phyloP scores from a whole-genome alignment of 2,329 filamentous ascomycete genomes.

The Ophiocordyceps unilateralis region DNA sequence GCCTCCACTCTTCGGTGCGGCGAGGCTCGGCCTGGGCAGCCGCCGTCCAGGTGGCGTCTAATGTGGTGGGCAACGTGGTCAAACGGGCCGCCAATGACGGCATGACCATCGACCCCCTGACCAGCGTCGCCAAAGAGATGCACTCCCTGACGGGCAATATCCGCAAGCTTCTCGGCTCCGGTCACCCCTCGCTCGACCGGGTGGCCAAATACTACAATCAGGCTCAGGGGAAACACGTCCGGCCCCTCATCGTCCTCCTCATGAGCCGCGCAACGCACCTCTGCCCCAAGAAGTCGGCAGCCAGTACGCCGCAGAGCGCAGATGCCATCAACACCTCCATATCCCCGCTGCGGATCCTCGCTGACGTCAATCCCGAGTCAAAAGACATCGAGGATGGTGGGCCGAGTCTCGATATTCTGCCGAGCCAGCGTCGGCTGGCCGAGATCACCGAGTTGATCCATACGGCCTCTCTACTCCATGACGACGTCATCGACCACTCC shows the following conservation, averaged over 20 bases:
- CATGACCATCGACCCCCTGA: constrained; percentile 71
- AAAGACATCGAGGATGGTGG: constrained; percentile 12
- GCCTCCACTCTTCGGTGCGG: constrained; percentile 25
- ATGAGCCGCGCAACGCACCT: constrained; percentile 91
- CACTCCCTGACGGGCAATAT: constrained; percentile 92
- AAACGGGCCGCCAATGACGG: constrained; percentile 43
- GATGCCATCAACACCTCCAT: constrained; percentile 34
- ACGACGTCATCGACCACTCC: constrained; percentile 95
- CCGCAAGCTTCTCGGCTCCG: constrained; percentile 78
- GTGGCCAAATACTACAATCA: constrained; percentile 97
- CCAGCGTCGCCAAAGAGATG: constrained; percentile 89
- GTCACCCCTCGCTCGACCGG: constrained; percentile 84
- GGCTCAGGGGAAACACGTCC: constrained; percentile 90
- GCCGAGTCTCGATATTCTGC: constrained; percentile 53
- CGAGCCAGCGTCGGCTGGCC: constrained; percentile 79
- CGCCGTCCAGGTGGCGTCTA: constrained; percentile 52
- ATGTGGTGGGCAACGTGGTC: constrained; percentile 52
- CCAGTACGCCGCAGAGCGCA: constrained; percentile 21
- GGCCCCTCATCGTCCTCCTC: constrained; percentile 82
- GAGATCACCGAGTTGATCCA: constrained; percentile 98
- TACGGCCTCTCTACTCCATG: constrained; percentile 87
- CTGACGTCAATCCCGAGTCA: constrained; percentile 59
- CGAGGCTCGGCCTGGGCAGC: constrained; percentile 56
- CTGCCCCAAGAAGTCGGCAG: constrained; percentile 38
- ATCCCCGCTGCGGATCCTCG: constrained; percentile 41